Conservation (phyloP, 352 stramenopile species). For the Pythium folliculosum region DNA sequence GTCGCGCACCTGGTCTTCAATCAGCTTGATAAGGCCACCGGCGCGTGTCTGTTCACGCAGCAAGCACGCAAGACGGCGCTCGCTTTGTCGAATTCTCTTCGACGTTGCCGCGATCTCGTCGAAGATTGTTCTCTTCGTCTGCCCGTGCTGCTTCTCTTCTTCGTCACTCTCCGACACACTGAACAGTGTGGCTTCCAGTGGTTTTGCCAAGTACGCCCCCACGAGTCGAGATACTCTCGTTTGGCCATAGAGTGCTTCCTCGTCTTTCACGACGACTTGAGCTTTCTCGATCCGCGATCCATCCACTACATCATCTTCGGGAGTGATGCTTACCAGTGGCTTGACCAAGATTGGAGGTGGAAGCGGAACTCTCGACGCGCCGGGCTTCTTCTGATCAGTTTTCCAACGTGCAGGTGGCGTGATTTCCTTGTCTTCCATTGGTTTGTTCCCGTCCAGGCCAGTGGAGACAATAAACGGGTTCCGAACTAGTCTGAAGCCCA, state of each 20-base stretch:
- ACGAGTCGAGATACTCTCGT: not conserved
- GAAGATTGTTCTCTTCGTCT: not conserved
- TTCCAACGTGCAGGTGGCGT: not conserved
- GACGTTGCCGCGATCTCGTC: conserved; percentile 17
- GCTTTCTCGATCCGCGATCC: conserved; percentile 38
- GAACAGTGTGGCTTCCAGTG: not conserved
- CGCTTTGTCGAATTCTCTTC: not conserved
- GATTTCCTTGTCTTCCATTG: not conserved
- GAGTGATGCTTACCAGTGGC: conserved; percentile 48
- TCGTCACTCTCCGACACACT: not conserved
- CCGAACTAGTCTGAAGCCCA: conserved; percentile 50
- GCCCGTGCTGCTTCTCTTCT: not conserved
- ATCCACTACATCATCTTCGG: conserved; percentile 49
- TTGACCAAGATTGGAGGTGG: conserved; percentile 38
- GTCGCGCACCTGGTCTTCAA: conserved; percentile 18
- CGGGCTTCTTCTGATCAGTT: not conserved
- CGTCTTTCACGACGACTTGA: conserved; percentile 38
- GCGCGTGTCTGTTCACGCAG: not conserved
- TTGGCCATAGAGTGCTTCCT: conserved; percentile 53
- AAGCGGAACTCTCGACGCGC: not conserved
- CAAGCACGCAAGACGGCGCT: conserved; percentile 4
- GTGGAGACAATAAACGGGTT: conserved; percentile 57
- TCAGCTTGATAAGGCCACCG: conserved; percentile 1
- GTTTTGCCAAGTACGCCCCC: conserved; percentile 5
- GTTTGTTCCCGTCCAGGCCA: conserved; percentile 29